Evolutionary conservation across 164 flowering plant species (phyloP), one percentile per base, ranked within the genome.

Genomic region (Cinnamomum micranthum): DNA sequence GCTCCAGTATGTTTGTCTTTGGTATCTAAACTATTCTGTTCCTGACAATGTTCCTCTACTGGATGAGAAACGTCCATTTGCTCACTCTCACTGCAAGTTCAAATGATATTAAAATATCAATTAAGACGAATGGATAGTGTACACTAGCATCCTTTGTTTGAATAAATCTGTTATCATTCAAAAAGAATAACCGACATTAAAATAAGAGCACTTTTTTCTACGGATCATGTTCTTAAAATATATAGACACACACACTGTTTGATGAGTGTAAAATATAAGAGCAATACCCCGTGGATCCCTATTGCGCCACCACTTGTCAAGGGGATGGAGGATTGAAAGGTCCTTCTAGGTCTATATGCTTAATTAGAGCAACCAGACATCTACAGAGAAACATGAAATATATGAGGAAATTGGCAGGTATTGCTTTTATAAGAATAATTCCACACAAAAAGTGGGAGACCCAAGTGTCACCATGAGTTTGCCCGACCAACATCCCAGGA

Each of bases 1-100:
- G 79, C 65, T 69, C 65, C 69, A 72, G 72, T 23, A 41, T 63
- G 67, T 77, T 68, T 64, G 23, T 33, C 63, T 67, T 67, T 71
- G 25, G n/a, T 25, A 7, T 67, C 69, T 55, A 33, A 68, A 50
- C 73, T 24, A 50, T 77, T 28, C 11, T 19, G 33, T 20, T 33
- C 66, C 33, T 27, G 47, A 68, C 72, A 68, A 25, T 24, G 64
- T 71, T 70, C 77, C 71, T 25, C 9, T 28, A 10, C 11, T 24
- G 66, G 50, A 50, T 27, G 50, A 28, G 50, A 12, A 64, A 25
- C 28, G 28, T 17, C 24, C 35, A 33, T 64, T 52, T 28, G 73
- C 71, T 50, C n/a, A 7, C 41, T 23, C 27, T 69, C 41, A 20
- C n/a, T 55, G 47, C 14, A 15, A 20, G 22, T 22, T 52, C 35